These are phyloP conservation scores for Haematococcus lacustris DNA, from an alignment of 139 green algal species.

Conservation along the genomic window DNA sequence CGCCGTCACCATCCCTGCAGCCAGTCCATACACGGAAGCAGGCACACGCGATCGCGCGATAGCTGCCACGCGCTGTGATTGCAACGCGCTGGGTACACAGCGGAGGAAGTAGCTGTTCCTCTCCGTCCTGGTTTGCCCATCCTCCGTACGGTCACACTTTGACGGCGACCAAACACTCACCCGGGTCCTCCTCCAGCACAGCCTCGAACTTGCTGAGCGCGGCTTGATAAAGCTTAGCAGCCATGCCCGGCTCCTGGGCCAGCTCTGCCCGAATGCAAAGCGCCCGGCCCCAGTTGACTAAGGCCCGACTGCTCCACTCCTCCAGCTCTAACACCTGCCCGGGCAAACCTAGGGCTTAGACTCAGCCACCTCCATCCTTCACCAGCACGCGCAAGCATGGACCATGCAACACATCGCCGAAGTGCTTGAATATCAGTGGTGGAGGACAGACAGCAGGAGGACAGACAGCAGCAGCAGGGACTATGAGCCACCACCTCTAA, in stretches of 20 bases:
- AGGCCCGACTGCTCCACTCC: slow-evolving; percentile 31
- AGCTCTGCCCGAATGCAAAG: slow-evolving; percentile 20
- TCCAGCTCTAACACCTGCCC: slow-evolving; percentile 35
- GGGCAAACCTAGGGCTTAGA: too few species aligned
- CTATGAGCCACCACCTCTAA: too few species aligned
- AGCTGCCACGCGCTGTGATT: not conserved
- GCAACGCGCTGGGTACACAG: not conserved
- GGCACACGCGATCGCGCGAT: not conserved
- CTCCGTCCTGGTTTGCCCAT: not conserved
- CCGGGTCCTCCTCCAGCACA: slow-evolving; percentile 22
- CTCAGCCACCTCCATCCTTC: too few species aligned
- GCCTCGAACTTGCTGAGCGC: slow-evolving; percentile 32
- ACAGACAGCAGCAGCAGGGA: too few species aligned
- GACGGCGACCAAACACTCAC: not conserved
- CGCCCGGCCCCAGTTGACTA: slow-evolving; percentile 30
- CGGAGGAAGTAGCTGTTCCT: not conserved
- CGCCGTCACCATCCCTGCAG: slow-evolving; percentile 6
- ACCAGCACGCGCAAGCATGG: too few species aligned
- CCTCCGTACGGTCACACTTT: not conserved
- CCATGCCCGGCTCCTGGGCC: slow-evolving; percentile 1
- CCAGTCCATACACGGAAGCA: not conserved
- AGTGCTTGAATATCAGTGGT: too few species aligned
- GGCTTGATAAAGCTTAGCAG: slow-evolving; percentile 19
- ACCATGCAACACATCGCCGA: too few species aligned
- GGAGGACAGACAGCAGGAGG: too few species aligned